phyloP scores from a whole-genome alignment of 305 asterid genomes.

The Fraxinus dipetala region DNA sequence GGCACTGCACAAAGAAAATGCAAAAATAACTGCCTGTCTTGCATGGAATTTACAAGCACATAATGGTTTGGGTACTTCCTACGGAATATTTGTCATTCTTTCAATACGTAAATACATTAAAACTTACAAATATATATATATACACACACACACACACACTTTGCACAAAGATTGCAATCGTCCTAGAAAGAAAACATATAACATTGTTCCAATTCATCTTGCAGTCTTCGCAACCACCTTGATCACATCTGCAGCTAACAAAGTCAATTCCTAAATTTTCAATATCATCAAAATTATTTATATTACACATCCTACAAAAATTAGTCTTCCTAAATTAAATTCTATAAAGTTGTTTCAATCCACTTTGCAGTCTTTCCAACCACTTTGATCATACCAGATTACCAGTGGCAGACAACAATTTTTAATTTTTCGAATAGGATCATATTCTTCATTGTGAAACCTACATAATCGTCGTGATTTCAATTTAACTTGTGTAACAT shows the following conservation, averaged over 20 bases:
- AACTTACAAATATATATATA: not conserved
- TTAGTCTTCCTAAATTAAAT: not conserved
- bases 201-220: not conserved
- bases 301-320: not conserved
- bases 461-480: not conserved
- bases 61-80: not conserved
- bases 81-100: too few species aligned
- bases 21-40: not conserved
- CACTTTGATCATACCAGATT: not conserved
- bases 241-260: not conserved
- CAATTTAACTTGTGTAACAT: not conserved
- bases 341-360: not conserved
- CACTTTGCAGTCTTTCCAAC: not conserved
- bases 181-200: not conserved
- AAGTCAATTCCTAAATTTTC: not conserved
- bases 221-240: not conserved
- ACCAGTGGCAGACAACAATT: slow-evolving; percentile 1
- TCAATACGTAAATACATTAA: not conserved
- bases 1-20: not conserved
- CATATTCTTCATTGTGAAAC: not conserved
- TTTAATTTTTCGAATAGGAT: not conserved
- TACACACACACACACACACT: too few species aligned
- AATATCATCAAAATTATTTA: not conserved
- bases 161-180: not conserved
- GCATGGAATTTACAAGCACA: not conserved